Evolutionary conservation across 2,329 filamentous ascomycete genomes (phyloP).

Genomic region (Trichocomaceae sp.): DNA sequence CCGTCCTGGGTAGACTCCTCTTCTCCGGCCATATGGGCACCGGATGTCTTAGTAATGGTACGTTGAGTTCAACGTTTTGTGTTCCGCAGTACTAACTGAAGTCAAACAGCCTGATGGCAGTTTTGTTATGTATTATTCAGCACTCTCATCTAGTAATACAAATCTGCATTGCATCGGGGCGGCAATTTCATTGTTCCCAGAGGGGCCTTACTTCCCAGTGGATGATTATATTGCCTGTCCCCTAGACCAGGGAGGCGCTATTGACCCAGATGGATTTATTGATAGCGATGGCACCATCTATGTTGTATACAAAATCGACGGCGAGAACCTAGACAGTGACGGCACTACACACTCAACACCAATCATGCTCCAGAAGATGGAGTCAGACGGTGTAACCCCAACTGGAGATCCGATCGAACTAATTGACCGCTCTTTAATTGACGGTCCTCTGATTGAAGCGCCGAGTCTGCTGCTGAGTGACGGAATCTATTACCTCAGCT

Average conservation of each 20-base stretch:
- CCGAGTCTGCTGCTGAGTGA: constrained; percentile 42
- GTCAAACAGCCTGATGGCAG: constrained; percentile 29
- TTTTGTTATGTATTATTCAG: constrained; percentile 55
- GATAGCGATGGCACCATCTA: constrained; percentile 49
- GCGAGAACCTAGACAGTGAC: constrained; percentile 45
- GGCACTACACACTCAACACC: constrained; percentile 45
- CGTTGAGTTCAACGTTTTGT: neutral
- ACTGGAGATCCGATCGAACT: constrained; percentile 46
- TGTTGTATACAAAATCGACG: constrained; percentile 58
- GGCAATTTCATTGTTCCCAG: constrained; percentile 40
- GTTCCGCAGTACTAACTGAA: neutral
- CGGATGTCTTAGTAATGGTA: constrained; percentile 47
- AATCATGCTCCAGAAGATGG: constrained; percentile 51
- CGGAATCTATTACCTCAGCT: constrained; percentile 51
- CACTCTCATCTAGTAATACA: constrained; percentile 31
- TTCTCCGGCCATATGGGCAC: constrained; percentile 49
- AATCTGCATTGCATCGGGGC: constrained; percentile 51
- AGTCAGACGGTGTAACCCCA: constrained; percentile 44
- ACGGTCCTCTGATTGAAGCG: constrained; percentile 53
- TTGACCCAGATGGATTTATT: constrained; percentile 52
- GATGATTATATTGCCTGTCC: constrained; percentile 46
- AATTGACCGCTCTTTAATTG: constrained; percentile 52
- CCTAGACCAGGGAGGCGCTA: constrained; percentile 48
- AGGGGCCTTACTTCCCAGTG: constrained; percentile 45
- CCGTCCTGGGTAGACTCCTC: constrained; percentile 45